Evolutionary conservation across 805 yeast genomes (phyloP), one percentile per base, ranked within the genome.

Genomic region (Suhomyces vadensis): DNA sequence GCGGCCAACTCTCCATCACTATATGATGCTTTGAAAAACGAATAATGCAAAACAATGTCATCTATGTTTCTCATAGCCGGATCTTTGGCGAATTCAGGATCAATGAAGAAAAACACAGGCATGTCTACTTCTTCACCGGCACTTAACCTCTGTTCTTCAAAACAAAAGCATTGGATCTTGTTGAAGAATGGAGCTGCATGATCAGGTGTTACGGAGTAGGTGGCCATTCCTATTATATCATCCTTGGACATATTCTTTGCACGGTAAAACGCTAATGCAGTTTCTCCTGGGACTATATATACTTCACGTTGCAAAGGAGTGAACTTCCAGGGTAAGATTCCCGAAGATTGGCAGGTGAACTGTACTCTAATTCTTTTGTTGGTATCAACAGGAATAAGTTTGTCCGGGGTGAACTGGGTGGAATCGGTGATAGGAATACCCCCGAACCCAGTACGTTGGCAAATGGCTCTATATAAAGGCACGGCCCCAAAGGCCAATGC

Each of bases 51-150:
- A 8, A 90, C 88, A 37, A 92, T 79, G 63, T 91, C 96, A 54
- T 89, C 91, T 31, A 91, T 83, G 57, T 88, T 86, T 64, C 91
- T 81, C 95, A 94, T 88, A 25, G 81, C 75, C 4, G 99, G 97
- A 61, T 91, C 98, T 47, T 83, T 81, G 36, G 94, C 94, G 65
- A 86, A 92, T 53, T 91, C 98, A 0, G 98, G 98, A 61, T 91
- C 98, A 36, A 91, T 87, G 65, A 91, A 91, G 77, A 91, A 94
- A 69, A 94, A 94, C 6, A 94, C 88, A 0, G 99, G 99, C 99
- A 94, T 94, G 61, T 94, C 99, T 13, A 94, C 95, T 61, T 94
- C 97, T 67, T 94, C 99, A 6, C 97, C 97, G 2, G 97, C 96
- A 43, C 82, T 77, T 51, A 94, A 73, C 64, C 87, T 79, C 65